Base-by-base conservation (phyloP, 2,329 filamentous ascomycete species). In the Calonectria honghensis region DNA sequence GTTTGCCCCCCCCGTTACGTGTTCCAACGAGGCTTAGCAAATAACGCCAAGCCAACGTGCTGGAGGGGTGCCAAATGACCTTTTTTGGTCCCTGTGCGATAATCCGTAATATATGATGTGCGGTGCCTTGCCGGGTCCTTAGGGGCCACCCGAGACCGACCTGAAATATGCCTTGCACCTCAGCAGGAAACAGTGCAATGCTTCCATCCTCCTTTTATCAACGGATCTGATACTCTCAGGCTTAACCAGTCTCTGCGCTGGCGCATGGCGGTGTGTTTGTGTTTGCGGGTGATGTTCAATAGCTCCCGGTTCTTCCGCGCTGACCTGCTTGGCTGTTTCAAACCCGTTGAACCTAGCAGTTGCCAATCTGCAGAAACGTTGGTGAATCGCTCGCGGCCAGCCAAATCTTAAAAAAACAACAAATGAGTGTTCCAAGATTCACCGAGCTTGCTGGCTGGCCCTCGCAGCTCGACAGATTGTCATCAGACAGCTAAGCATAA, bases 1-100 rank as follows among this genome's bases (percentile, higher is more conserved):
- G 52, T 14, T 45, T 37, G 45, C 20, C 51, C 37, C 39, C 39
- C 41, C 41, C 18, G 16, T 74, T 77, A 75, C 76, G 76, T 75
- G 76, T 75, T 76, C 74, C 32, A 65, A 64, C 37, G 78, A 79
- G 79, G 79, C 79, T 81, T 79, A 79, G 79, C 76, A 73, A 48
- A 29, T 24, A 35, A 72, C 37, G 54, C 70, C 72, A 70, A 72
- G 64, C 27, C 51, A n/a, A 57, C 61, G 31, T 39, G 29, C 29
- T 66, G 32, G 11, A 10, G 29, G 35, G 27, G 51, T 35, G 71
- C 54, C 29, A 52, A 35, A 27, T 29, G 18, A n/a, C 20, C n/a
- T 11, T 48, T n/a, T n/a, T 48, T 48, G 13, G n/a, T 24, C 9
- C 20, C 45, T 24, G 45, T 48, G 45, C 45, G 20, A 13, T 48